Evolutionary conservation across 805 yeast species (phyloP), one percentile per base, ranked within the genome.

Genomic region (Teunomyces pallodes): DNA sequence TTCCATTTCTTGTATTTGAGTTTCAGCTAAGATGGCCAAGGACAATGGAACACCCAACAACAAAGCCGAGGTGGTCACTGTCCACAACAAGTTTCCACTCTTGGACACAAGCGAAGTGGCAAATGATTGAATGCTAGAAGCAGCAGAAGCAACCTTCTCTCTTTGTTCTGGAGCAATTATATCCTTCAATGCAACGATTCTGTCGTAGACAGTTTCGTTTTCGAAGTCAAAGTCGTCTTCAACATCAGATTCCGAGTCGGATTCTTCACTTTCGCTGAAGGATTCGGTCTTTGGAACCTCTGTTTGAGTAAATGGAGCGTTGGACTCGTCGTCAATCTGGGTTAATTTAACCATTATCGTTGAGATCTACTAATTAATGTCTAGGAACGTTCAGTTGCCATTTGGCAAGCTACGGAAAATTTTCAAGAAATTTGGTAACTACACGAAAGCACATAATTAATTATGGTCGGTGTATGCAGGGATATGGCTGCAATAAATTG

Each of bases 41-140:
- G 96, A 84, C 59, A 89, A 79, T 54, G 99, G 99, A 42, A 90
- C 96, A 66, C 97, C 97, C 59, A 94, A 75, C 53, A 94, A 79
- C 59, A 94, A 74, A 36, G 88, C 83, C 36, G 94, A 81, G 9
- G 98, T 84, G 9, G 97, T 83, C 48, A 89, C 55, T 52, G 86
- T 79, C 98, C 98, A 94, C 56, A 91, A 77, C 35, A 87, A 74
- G 57, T 80, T 79, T 52, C 97, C 97, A 51, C 87, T 76, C 56
- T 82, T 83, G 51, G 75, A 62, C 47, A 83, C 71, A 31, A 81
- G 76, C 30, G 75, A 49, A 48, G 70, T 68, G 33, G 82, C 59
- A 32, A 48, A 55, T 12, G 56, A 52, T 50, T 59, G 60, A 40
- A 66, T 52, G 30, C 55, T 45, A 42, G 59, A 58, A 10, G 61